Percentiles rank a stretch among this genome's conserved stretches.
Conservation (phyloP, 208 protist species). For the Endotrypanum monterogeii region DNA sequence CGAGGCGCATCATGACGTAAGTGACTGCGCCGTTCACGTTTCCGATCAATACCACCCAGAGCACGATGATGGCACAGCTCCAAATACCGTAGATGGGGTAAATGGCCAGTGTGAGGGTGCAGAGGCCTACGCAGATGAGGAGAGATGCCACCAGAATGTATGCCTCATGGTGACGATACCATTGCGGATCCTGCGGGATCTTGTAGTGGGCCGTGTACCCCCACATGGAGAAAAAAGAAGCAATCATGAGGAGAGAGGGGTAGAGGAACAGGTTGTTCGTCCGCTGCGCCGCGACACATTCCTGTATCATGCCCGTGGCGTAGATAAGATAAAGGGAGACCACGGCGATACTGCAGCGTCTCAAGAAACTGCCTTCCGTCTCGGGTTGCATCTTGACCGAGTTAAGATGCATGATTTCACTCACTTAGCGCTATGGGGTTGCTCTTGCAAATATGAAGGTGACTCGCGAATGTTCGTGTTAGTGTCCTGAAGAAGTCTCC, state of each 20-base stretch:
- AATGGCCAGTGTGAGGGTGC: slow-evolving; percentile 53
- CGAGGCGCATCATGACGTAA: slow-evolving; percentile 13
- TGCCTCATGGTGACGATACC: slow-evolving; percentile 63
- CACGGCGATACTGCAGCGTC: slow-evolving; percentile 17
- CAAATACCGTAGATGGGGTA: slow-evolving; percentile 50
- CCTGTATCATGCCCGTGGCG: slow-evolving; percentile 43
- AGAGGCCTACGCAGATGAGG: slow-evolving; percentile 21
- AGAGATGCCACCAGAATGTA: slow-evolving; percentile 42
- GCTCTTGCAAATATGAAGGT: not conserved
- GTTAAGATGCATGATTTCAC: slow-evolving; percentile 32
- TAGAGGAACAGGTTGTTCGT: slow-evolving; percentile 45
- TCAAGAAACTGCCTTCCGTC: slow-evolving; percentile 27
- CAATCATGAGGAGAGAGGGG: slow-evolving; percentile 49
- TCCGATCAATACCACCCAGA: slow-evolving; percentile 26
- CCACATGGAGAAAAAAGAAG: slow-evolving; percentile 72
- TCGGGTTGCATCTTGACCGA: slow-evolving; percentile 25
- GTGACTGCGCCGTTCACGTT: slow-evolving; percentile 31
- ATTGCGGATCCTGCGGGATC: slow-evolving; percentile 54
- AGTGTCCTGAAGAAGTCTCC: not conserved
- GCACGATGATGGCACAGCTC: slow-evolving; percentile 28
- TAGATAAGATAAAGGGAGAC: slow-evolving; percentile 39
- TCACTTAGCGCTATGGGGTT: not conserved
- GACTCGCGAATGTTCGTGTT: not conserved
- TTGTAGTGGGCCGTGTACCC: slow-evolving; percentile 57
- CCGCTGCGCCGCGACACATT: slow-evolving; percentile 50